Evolutionary conservation across 352 stramenopile genomes (phyloP).

Genomic region (Thalassiosira exigua): DNA sequence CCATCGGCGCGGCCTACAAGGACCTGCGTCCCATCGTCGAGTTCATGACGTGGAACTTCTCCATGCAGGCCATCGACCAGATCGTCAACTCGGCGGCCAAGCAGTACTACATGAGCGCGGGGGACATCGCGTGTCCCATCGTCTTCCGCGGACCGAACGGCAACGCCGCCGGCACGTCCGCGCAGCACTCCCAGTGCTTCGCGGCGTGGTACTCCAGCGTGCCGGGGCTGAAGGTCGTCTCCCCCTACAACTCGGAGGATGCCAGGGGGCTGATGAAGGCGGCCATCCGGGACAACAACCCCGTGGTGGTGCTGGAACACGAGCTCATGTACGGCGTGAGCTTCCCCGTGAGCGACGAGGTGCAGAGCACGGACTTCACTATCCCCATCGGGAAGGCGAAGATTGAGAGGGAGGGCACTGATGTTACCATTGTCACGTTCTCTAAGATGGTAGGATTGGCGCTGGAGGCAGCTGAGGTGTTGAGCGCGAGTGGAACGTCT

Average conservation of each 20-base stretch:
- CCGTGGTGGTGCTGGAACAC: conserved; percentile 98
- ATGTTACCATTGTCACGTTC: conserved; percentile 98
- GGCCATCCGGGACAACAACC: conserved; percentile 99
- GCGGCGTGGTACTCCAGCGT: conserved; percentile 97
- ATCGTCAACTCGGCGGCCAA: conserved; percentile 99
- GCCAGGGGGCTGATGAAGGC: conserved; percentile 98
- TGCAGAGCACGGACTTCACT: conserved; percentile 96
- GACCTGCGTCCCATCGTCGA: conserved; percentile 98
- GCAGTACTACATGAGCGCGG: conserved; percentile 99
- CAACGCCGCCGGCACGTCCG: conserved; percentile 94
- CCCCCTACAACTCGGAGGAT: conserved; percentile 97
- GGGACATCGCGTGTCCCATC: conserved; percentile 97
- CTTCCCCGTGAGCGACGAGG: conserved; percentile 98
- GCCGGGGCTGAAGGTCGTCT: conserved; percentile 98
- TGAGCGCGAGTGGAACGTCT: conserved; percentile 94
- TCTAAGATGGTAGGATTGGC: conserved; percentile 95
- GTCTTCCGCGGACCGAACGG: conserved; percentile 99
- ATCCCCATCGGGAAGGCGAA: conserved; percentile 99
- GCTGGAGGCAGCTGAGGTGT: conserved; percentile 94
- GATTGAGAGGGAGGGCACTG: conserved; percentile 95
- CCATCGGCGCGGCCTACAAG: conserved; percentile 95
- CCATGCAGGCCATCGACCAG: conserved; percentile 99
- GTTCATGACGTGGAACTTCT: conserved; percentile 99
- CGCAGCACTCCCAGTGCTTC: conserved; percentile 99
- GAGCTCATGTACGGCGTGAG: conserved; percentile 98